Evolutionary conservation across 2,329 filamentous ascomycete species (phyloP), one percentile per base, ranked within the genome.

Genomic region (Dothistroma septosporum): DNA sequence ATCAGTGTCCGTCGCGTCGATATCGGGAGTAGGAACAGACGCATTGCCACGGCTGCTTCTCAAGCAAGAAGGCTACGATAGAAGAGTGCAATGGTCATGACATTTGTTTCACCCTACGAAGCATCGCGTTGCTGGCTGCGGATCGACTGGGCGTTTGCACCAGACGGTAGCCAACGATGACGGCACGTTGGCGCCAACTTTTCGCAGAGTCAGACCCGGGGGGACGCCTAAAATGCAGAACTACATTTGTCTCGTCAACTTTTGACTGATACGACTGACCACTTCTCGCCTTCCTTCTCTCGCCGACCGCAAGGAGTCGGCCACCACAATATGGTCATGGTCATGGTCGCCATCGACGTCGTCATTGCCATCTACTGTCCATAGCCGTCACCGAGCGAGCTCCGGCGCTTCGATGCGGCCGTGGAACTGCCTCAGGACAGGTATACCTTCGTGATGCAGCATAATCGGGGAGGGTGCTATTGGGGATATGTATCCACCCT

Each of bases 11-110:
- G 89, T 72, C 90, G 86, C 67, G 92, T 96, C 61, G 93, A 96
- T 70, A 99, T 88, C 64, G 94, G 94, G 60, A 99, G 85, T 66
- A 99, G 87, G 78, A 92, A 96, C 76, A 99, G 84, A 75, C 92
- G 90, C 94, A 99, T 97, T 14, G 49, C 62, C 54, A 58, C 50
- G 50, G 35, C 11, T 8, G 16, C 10, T 7, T 32, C 2, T n/a
- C 50, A 28, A 28, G 28, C 47, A 50, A 32, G 9, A 50, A 50
- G 47, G 28, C 47, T 24, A 50, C 47, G 16, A 24, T 24, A 6
- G 24, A 28, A 6, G 24, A 22, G 22, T 33, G n/a, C 1, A 5
- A 24, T 55, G 6, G 53, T 53, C 49, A n/a, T 21, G 8, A 28
- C 28, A 22, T 53, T 44, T 4, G 3, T 14, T 44, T 2, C 37